Evolutionary conservation across 192 early-diverging fungal species (phyloP).

Genomic region (Coemansia sp.): DNA sequence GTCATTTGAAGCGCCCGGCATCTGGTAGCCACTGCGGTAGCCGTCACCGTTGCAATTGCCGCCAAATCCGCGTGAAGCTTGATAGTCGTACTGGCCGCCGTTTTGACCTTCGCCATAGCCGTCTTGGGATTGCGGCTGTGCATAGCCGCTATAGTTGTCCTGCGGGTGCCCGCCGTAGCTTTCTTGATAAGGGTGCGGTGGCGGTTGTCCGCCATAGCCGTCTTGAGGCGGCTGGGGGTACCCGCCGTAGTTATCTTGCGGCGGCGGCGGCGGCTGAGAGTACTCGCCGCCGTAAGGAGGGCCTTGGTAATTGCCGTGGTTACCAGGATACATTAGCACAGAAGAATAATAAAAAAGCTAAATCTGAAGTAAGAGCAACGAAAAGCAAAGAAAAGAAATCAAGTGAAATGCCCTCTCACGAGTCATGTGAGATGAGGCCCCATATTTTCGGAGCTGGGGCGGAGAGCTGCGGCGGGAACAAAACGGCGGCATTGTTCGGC

Average conservation of each 20-base stretch:
- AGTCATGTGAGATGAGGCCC: constrained; percentile 6
- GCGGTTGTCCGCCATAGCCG: constrained; percentile 5
- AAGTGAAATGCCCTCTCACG: constrained; percentile 6
- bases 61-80: neutral
- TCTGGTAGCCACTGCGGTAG: neutral
- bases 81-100: neutral
- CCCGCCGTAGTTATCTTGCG: neutral
- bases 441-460: constrained; percentile 1
- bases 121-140: neutral
- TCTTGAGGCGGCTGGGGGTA: constrained; percentile 3
- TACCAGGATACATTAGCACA: constrained; percentile 37
- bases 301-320: constrained; percentile 26
- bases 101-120: neutral
- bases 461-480: constrained; percentile 1
- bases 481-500: neutral
- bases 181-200: neutral
- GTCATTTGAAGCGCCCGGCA: constrained; percentile 1
- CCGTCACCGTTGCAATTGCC: neutral
- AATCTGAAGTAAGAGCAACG: neutral
- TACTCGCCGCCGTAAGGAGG: constrained; percentile 15
- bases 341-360: no score
- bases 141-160: constrained; percentile 4
- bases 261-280: neutral
- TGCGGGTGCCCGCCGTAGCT: constrained; percentile 11
- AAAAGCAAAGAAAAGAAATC: neutral